phyloP scores from a whole-genome alignment of 2,329 filamentous ascomycete species.

The Neopestalotiopsis sp. region DNA sequence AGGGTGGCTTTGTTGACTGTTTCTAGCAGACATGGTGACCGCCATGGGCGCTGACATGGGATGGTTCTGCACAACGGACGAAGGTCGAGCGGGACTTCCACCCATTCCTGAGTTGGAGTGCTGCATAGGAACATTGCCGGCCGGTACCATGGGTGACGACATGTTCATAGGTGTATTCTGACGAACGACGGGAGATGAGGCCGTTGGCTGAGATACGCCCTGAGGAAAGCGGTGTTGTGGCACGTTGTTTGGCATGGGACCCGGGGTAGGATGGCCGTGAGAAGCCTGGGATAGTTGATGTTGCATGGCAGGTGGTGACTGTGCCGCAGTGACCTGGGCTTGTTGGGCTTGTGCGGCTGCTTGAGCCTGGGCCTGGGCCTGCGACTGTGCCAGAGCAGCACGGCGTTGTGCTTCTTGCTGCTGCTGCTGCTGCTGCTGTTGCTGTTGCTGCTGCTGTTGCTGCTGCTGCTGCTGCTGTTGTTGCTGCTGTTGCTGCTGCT shows the following conservation, averaged over 20 bases:
- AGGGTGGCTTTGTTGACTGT: conserved; percentile 70
- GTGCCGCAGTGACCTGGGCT: conserved; percentile 34
- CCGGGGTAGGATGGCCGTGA: conserved; percentile 50
- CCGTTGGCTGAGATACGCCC: conserved; percentile 66
- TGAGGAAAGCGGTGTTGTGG: conserved; percentile 53
- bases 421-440: conserved; percentile 23
- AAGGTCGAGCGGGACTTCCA: conserved; percentile 69
- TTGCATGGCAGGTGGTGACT: conserved; percentile 35
- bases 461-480: conserved; percentile 28
- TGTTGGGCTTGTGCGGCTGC: conserved; percentile 35
- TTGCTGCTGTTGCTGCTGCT: conserved; percentile 26
- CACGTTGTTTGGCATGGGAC: conserved; percentile 42
- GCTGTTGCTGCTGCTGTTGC: conserved; percentile 33
- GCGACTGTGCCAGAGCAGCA: conserved; percentile 25
- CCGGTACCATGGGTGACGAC: conserved; percentile 66
- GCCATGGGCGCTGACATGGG: conserved; percentile 66
- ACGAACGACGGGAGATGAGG: conserved; percentile 70
- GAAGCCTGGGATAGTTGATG: conserved; percentile 44
- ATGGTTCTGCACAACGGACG: conserved; percentile 68
- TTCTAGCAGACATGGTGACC: conserved; percentile 66
- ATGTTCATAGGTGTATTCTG: conserved; percentile 70
- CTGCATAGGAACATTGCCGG: conserved; percentile 65
- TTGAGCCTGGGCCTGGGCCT: conserved; percentile 30
- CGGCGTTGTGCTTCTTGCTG: conserved; percentile 39
- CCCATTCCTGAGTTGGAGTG: conserved; percentile 71